Evolutionary conservation across 2,329 filamentous ascomycete genomes (phyloP).

Genomic region (Simplicillium sp.): DNA sequence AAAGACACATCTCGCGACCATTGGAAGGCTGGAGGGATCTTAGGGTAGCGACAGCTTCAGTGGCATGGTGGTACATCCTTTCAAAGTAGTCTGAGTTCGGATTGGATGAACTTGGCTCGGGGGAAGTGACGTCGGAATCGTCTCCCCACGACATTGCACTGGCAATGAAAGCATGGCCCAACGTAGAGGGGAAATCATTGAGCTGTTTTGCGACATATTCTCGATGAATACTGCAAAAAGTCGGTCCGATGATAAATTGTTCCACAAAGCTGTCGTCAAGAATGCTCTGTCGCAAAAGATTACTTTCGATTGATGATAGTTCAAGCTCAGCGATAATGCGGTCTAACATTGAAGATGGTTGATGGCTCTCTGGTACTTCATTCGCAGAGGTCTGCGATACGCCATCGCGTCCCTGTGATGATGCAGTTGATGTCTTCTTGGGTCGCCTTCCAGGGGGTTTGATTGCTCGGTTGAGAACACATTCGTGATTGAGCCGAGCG

Average conservation of each 20-base stretch:
- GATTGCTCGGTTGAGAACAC: slow-evolving; percentile 8
- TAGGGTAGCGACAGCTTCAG: slow-evolving; percentile 9
- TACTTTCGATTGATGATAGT: no score
- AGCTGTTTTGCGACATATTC: slow-evolving; percentile 9
- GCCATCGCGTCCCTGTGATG: background rate
- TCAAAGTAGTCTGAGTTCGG: background rate
- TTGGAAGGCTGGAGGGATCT: slow-evolving; percentile 7
- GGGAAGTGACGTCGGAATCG: background rate
- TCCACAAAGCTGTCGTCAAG: slow-evolving; percentile 9
- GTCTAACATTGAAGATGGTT: background rate
- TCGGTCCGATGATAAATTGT: slow-evolving; percentile 12
- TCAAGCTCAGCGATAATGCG: background rate
- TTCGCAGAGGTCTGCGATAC: background rate
- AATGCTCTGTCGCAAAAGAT: slow-evolving; percentile 7
- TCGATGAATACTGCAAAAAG: slow-evolving; percentile 11
- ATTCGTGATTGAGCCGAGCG: slow-evolving; percentile 10
- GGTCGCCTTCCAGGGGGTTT: slow-evolving; percentile 11
- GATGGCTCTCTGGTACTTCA: background rate
- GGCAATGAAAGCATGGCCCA: slow-evolving; percentile 11
- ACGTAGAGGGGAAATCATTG: slow-evolving; percentile 1
- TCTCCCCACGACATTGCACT: slow-evolving; percentile 8
- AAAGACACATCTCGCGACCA: slow-evolving; percentile 8
- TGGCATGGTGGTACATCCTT: slow-evolving; percentile 9
- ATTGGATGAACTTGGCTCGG: background rate
- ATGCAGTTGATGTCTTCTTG: background rate